Conservation (phyloP, 2,329 filamentous ascomycete species). For the Trichoderma atrobrunneum region DNA sequence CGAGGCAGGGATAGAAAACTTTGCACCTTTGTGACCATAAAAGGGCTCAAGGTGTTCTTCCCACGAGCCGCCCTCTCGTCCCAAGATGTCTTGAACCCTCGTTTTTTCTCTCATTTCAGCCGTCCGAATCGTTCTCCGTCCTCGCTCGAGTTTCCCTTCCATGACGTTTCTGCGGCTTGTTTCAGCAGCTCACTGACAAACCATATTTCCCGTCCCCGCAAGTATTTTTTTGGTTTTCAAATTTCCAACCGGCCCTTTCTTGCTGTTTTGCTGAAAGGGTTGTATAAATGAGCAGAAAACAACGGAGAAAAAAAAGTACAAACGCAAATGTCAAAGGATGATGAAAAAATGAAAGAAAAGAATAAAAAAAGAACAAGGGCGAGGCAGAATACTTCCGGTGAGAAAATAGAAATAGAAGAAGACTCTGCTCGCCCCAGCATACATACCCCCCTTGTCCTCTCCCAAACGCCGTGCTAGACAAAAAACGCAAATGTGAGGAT, state of each 20-base stretch:
- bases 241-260: conserved; percentile 3
- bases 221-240: conserved; percentile 7
- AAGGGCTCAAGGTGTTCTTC: neutral
- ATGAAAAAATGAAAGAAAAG: neutral
- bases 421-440: conserved; percentile 8
- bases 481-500: conserved; percentile 20
- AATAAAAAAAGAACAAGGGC: neutral
- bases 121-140: neutral
- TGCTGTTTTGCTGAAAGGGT: conserved; percentile 2
- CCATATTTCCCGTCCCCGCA: neutral
- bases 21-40: neutral
- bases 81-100: neutral
- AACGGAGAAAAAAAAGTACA: neutral
- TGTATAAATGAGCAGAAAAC: neutral
- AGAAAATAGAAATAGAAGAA: conserved; percentile 17
- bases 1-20: neutral
- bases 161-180: neutral
- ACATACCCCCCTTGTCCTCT: conserved; percentile 17
- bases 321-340: neutral
- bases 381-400: neutral
- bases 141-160: neutral
- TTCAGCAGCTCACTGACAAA: neutral
- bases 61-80: neutral
- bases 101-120: neutral
- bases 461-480: conserved; percentile 35